phyloP scores from a whole-genome alignment of 768 basidiomycete genomes.

The Boletus tylopilopsis region DNA sequence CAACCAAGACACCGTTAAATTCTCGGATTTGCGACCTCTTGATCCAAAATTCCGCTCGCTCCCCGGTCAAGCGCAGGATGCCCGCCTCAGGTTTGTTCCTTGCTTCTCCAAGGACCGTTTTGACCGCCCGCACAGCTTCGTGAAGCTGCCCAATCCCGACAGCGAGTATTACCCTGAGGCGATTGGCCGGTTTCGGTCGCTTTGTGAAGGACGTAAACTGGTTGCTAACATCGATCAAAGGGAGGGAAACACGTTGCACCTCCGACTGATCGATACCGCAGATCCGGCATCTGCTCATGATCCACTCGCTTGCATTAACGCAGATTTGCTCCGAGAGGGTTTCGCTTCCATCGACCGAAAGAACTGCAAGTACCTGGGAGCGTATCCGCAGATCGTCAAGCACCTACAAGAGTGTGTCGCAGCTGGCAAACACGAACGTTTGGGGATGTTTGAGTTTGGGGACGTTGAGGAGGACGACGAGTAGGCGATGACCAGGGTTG shows the following conservation, averaged over 20 bases:
- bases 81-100: constrained; percentile 69
- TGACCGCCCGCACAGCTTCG: constrained; percentile 53
- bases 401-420: constrained; percentile 57
- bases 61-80: constrained; percentile 92
- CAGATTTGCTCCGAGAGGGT: constrained; percentile 85
- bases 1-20: constrained; percentile 86
- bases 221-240: constrained; percentile 91
- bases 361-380: constrained; percentile 64
- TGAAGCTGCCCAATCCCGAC: constrained; percentile 73
- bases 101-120: neutral
- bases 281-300: constrained; percentile 67
- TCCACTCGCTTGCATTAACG: constrained; percentile 79
- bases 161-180: constrained; percentile 90
- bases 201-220: constrained; percentile 93
- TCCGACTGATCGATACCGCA: constrained; percentile 88
- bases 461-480: constrained; percentile 88
- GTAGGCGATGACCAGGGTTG: constrained; percentile 11
- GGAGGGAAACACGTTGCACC: constrained; percentile 75
- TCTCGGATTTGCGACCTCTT: constrained; percentile 81
- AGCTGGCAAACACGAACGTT: constrained; percentile 68
- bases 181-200: constrained; percentile 75
- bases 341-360: constrained; percentile 77
- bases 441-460: constrained; percentile 90
- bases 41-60: constrained; percentile 87
- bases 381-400: constrained; percentile 66